Evolutionary conservation across 2,329 filamentous ascomycete genomes (phyloP).

Genomic region (Colletotrichum cereale): DNA sequence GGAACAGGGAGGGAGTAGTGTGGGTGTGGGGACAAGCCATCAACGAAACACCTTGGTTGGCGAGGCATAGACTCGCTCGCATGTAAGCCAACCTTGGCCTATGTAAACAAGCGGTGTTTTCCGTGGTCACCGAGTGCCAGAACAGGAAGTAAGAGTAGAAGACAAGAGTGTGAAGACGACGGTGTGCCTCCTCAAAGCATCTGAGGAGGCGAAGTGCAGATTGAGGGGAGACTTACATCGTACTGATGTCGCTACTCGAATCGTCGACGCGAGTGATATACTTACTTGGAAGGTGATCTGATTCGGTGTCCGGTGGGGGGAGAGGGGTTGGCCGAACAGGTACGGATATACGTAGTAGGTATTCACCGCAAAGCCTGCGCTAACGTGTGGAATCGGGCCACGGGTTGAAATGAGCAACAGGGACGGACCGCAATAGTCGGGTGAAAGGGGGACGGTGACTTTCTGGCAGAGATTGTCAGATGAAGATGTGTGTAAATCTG

Average conservation of each 20-base stretch:
- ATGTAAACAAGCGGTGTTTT: neutral
- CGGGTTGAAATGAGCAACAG: no score
- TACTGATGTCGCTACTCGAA: neutral
- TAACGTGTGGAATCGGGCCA: neutral
- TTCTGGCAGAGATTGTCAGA: neutral
- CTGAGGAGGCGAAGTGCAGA: neutral
- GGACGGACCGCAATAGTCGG: neutral
- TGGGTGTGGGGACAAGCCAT: neutral
- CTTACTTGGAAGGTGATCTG: neutral
- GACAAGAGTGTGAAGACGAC: neutral
- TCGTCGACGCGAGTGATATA: neutral
- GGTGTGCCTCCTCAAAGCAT: neutral
- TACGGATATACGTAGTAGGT: no score
- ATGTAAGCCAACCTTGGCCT: slow-evolving; percentile 1
- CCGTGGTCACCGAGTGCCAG: neutral
- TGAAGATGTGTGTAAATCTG: no score
- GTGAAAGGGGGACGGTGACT: neutral
- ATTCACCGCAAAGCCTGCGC: neutral
- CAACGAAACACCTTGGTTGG: neutral
- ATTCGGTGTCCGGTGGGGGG: neutral
- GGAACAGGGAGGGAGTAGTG: neutral
- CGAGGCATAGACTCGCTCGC: neutral
- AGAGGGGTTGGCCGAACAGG: neutral
- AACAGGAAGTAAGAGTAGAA: neutral
- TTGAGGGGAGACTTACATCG: neutral